Conservation (phyloP, 2,329 filamentous ascomycete genomes). For the Trichoderma koningiopsis region DNA sequence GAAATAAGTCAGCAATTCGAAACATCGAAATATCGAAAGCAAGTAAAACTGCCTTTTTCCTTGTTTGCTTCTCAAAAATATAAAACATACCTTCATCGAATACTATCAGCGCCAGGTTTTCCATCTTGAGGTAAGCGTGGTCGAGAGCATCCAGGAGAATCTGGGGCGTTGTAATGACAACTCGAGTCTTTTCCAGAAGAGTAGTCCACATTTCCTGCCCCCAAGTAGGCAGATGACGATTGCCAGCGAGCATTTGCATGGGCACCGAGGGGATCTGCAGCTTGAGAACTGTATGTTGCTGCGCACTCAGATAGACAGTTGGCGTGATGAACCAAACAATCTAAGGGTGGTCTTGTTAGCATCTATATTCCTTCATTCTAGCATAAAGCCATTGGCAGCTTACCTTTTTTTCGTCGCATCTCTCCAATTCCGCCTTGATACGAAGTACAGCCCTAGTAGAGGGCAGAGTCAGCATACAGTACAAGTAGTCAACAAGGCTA, state of each 20-base stretch:
- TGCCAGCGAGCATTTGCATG: conserved; percentile 65
- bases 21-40: not conserved
- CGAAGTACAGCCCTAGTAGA: conserved; percentile 63
- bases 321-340: conserved; percentile 74
- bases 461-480: conserved; percentile 29
- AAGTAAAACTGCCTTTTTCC: not conserved
- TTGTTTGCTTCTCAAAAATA: no score
- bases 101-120: conserved; percentile 66
- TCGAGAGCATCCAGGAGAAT: conserved; percentile 72
- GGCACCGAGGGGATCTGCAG: conserved; percentile 61
- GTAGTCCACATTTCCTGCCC: conserved; percentile 67
- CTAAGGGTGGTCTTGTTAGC: conserved; percentile 38
- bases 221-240: conserved; percentile 74
- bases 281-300: conserved; percentile 64
- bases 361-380: not conserved
- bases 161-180: conserved; percentile 79
- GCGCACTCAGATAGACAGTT: conserved; percentile 66
- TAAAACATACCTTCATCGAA: conserved; percentile 74
- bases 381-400: conserved; percentile 18
- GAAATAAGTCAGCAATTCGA: not conserved
- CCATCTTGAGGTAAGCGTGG: conserved; percentile 72
- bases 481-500: not conserved
- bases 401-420: conserved; percentile 56
- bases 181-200: conserved; percentile 62
- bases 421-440: conserved; percentile 65